phyloP scores from a whole-genome alignment of 148 eudicot genomes.

The Selenicereus undatus region DNA sequence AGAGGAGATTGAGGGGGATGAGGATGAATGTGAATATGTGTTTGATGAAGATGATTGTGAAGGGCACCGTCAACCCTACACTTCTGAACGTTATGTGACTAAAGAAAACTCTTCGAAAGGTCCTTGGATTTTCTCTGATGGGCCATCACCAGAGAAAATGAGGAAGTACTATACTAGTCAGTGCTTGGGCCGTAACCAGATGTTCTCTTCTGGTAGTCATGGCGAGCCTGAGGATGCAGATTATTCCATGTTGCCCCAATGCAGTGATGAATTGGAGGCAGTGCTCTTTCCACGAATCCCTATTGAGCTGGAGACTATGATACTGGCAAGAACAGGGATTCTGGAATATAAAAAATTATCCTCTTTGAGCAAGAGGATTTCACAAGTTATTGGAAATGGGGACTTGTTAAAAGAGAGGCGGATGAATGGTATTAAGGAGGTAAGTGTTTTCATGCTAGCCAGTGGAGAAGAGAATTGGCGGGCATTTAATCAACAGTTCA shows the following conservation, averaged over 20 bases:
- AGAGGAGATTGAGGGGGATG: conserved; percentile 14
- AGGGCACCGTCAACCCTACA: background rate
- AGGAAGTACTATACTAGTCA: conserved; percentile 20
- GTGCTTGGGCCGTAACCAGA: conserved; percentile 12
- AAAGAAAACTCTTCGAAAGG: background rate
- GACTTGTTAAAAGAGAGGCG: conserved; percentile 49
- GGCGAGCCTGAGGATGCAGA: conserved; percentile 46
- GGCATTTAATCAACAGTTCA: conserved; percentile 43
- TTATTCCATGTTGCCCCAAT: conserved; percentile 31
- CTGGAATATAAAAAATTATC: conserved; percentile 28
- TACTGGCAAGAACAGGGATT: conserved; percentile 30
- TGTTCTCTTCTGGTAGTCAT: conserved; percentile 11
- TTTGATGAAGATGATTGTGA: conserved; percentile 14
- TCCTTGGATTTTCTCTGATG: conserved; percentile 12
- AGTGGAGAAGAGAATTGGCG: conserved; percentile 47
- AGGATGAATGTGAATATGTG: background rate
- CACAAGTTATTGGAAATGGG: conserved; percentile 37
- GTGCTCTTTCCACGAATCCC: conserved; percentile 25
- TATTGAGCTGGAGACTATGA: conserved; percentile 25
- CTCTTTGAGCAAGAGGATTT: conserved; percentile 13
- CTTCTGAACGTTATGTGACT: background rate
- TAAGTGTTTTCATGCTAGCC: conserved; percentile 55
- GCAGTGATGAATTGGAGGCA: conserved; percentile 44
- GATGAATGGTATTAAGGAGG: conserved; percentile 35
- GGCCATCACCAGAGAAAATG: conserved; percentile 26